These are phyloP conservation scores for Effrenium voratum DNA, from an alignment of 73 alveolate species.

Conservation along the genomic window DNA sequence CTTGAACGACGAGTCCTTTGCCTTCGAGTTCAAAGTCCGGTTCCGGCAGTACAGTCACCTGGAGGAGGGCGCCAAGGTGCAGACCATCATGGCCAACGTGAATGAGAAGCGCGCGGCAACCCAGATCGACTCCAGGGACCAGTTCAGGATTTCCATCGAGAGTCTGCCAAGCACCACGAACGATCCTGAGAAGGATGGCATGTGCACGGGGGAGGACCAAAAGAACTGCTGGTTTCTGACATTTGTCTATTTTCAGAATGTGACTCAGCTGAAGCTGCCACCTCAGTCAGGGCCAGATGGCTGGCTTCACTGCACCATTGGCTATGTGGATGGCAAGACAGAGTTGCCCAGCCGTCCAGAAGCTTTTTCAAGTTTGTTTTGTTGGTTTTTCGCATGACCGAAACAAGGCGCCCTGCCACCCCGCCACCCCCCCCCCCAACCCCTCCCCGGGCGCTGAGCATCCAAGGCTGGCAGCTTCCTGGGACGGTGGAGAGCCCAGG, in stretches of 20 bases:
- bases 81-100: constrained; percentile 90
- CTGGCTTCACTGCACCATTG: constrained; percentile 84
- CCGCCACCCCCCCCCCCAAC: too few relatives aligned
- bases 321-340: constrained; percentile 74
- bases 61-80: constrained; percentile 74
- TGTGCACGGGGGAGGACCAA: neutral
- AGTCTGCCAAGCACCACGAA: constrained; percentile 57
- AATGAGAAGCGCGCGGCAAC: constrained; percentile 11
- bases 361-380: too few relatives aligned
- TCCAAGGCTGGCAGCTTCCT: constrained; percentile 71
- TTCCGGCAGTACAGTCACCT: constrained; percentile 78
- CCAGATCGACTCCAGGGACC: constrained; percentile 61
- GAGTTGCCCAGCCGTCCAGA: too few relatives aligned
- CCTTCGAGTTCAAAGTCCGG: constrained; percentile 70
- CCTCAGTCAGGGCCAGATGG: constrained; percentile 72
- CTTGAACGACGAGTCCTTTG: constrained; percentile 64
- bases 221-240: constrained; percentile 75
- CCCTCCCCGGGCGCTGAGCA: too few relatives aligned
- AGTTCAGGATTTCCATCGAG: constrained; percentile 52
- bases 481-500: constrained; percentile 85
- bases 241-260: constrained; percentile 43
- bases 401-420: too few relatives aligned
- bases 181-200: constrained; percentile 55
- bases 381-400: too few relatives aligned
- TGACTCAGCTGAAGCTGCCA: constrained; percentile 50